Evolutionary conservation across 352 stramenopile species (phyloP), one percentile per base, ranked within the genome.

Genomic region (Phytophthora meadii): DNA sequence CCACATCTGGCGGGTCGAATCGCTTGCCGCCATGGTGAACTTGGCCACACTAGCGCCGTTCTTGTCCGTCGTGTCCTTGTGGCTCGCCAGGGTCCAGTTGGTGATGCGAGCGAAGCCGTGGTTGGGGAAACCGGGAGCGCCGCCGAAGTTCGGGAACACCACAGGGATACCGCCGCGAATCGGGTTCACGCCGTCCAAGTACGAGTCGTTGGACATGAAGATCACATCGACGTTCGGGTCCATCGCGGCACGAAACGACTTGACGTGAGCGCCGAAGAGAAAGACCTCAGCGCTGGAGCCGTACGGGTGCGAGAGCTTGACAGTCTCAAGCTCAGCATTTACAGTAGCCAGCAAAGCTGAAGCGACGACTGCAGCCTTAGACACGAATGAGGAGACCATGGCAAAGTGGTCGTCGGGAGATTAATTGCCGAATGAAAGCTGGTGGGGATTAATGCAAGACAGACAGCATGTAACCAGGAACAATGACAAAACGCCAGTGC

Each of bases 81-180:
- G 32, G 5, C 61, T 45, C 0, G 60, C 54, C 17, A 81, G 24
- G 2, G 65, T 66, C 75, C 75, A 83, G n/a, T 74, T 72, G 32
- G 51, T 77, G 37, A 70, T 84, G 27, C 92, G 81, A 22, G 91
- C 81, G 73, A 97, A 97, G 17, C 92, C 93, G 72, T 98, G 92
- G 48, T 89, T 84, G 1, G 85, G 83, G 51, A 92, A 87, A 44
- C 59, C 71, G 2, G 53, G 41, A 0, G 70, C 67, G 15, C 44
- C 58, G 28, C 88, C 90, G 73, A 98, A 98, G 64, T 97, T 85
- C 22, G 93, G 93, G 71, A 98, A 98, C 12, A 97, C 88, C 2
- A 98, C 51, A 1, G 93, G 93, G 28, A 98, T 95, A 11, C 92
- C 92, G 36, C 93, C 92, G 11, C 91, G 78, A 53, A 97, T 92